Evolutionary conservation across 768 basidiomycete species (phyloP), one percentile per base, ranked within the genome.

Genomic region (Leccinellum rugosiceps): DNA sequence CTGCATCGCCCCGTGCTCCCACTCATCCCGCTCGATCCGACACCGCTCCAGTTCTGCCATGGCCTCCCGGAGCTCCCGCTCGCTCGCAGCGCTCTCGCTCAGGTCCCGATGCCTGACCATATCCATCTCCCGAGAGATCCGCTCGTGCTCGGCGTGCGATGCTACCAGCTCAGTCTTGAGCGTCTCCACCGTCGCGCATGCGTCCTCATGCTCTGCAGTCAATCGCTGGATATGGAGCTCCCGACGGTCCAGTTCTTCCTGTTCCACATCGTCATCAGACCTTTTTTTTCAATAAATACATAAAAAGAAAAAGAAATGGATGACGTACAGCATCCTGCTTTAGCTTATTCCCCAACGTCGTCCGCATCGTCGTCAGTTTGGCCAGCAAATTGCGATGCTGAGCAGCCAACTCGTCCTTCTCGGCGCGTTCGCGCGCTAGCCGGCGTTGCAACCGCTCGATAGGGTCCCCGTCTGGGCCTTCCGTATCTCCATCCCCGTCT

Each of bases 171-270:
- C 97, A 1, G 80, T 65, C 67, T 90, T 88, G 35, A 98, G 80
- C 8, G 92, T 88, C 53, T 89, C 85, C 28, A 97, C 75, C 0
- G 92, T 91, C 30, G 72, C 67, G 8, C 76, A 69, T 15, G 94
- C 78, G 65, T 92, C 87, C 6, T 91, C 87, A 67, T 88, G 91
- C 67, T 93, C 86, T 3, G 81, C 83, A 2, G 83, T 86, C 26
- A 99, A 75, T 58, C 87, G 83, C 57, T 90, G 89, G 32, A 97
- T 82, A 34, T 87, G 80, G 63, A 90, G 87, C 68, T 94, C 94
- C 60, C 92, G 81, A 61, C 94, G 82, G 79, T 98, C 97, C 44
- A 99, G 87, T 80, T 98, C 97, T 85, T 98, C 97, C 96, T 99
- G 77, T 32, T 55, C 63, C 67, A 63, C 6, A 19, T 25, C 19